Evolutionary conservation across 1,284 basidiomycete genomes (phyloP), one percentile per base, ranked within the genome.

Genomic region (Trametes sp.): DNA sequence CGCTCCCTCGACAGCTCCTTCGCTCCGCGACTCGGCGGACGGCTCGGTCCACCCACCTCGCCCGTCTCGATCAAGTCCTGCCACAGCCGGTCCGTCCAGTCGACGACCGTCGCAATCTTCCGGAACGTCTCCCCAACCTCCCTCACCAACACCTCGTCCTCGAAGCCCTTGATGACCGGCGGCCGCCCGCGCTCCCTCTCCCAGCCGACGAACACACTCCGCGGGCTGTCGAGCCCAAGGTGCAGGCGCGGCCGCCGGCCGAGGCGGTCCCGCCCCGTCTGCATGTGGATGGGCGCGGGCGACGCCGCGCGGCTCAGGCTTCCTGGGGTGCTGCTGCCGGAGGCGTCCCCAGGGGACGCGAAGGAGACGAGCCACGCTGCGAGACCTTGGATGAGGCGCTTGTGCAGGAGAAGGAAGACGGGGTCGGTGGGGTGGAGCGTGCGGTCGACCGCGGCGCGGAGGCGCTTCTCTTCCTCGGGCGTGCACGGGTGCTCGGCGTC

Each of bases 341-440:
- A 16, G 4, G 49, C 21, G 38, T 35, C 45, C 28, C 38, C 50
- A 46, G 24, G 57, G 4, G 53, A n/a, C 48, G 52, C 51, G 63
- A 65, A 66, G 38, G 50, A 31, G 28, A 60, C 64, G 56, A 84
- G 70, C 11, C 74, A 74, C 28, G 72, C 71, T 24, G 75, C 76
- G 11, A 92, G 67, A 6, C 79, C 82, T 1, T 72, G 75, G 38
- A 86, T 69, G 19, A 92, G 75, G 26, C 90, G 82, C 44, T 77
- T 81, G 69, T 84, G 85, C 36, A 92, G 73, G 4, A 92, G 76
- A 52, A 80, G 65, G 72, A 88, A 92, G 3, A 90, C 90, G 0
- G 87, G 87, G 71, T 91, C 88, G 29, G 78, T 73, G 24, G 83
- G 77, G 57, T 82, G 82, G 54, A 92, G 76, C 4, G 86, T 87